Conservation (phyloP, 495 filamentous ascomycete species). For the Amphirosellinia nigrospora region DNA sequence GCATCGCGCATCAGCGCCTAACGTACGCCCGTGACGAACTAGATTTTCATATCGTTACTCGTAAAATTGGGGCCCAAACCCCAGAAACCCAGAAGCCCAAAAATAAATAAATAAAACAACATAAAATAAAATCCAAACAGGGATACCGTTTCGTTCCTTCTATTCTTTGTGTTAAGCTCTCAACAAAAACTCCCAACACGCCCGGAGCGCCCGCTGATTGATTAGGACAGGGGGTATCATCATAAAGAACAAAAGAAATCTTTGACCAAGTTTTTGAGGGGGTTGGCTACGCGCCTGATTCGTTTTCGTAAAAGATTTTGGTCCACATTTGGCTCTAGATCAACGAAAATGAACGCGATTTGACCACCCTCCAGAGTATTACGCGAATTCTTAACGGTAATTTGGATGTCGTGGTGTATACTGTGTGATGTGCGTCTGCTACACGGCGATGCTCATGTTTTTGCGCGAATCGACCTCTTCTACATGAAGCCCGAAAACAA, state of each 20-base stretch:
- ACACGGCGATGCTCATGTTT: constrained; percentile 55
- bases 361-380: background rate
- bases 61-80: background rate
- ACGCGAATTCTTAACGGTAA: background rate
- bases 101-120: background rate
- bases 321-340: background rate
- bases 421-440: background rate
- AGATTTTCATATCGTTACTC: constrained; percentile 10
- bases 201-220: constrained; percentile 5
- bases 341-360: background rate
- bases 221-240: constrained; percentile 24
- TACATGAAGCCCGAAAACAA: constrained; percentile 83
- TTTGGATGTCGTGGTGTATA: background rate
- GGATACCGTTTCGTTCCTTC: background rate
- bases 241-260: constrained; percentile 6
- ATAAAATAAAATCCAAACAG: background rate
- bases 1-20: background rate
- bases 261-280: background rate
- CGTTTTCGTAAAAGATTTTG: background rate
- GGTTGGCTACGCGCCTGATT: background rate
- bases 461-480: constrained; percentile 71
- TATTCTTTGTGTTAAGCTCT: background rate
- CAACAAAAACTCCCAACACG: background rate
- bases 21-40: background rate
- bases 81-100: background rate